These are phyloP conservation scores for Plenodomus tracheiphilus DNA, from an alignment of 2,329 filamentous ascomycete species.

Conservation along the genomic window DNA sequence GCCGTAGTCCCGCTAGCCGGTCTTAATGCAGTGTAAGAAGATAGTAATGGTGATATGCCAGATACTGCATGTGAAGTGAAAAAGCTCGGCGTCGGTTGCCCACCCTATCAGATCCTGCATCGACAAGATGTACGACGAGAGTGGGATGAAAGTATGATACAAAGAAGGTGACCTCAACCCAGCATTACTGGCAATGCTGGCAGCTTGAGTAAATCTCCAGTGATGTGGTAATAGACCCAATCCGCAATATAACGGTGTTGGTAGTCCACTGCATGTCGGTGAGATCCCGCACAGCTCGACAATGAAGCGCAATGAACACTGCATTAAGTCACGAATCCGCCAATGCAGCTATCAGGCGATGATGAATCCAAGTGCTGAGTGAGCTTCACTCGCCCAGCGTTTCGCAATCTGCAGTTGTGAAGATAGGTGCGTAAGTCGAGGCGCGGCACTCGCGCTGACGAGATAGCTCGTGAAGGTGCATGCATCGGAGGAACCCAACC, in stretches of 20 bases:
- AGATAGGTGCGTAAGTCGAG: not conserved
- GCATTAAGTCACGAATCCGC: not conserved
- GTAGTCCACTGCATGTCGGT: too few species aligned
- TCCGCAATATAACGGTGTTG: not conserved
- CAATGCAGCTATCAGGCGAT: not conserved
- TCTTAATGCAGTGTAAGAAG: conserved; percentile 9
- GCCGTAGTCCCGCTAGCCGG: not conserved
- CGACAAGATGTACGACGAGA: not conserved
- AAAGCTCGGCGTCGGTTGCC: not conserved
- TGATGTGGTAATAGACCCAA: not conserved
- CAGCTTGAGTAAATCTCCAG: not conserved
- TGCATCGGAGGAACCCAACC: conserved; percentile 17
- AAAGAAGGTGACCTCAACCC: not conserved
- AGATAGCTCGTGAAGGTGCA: conserved; percentile 1
- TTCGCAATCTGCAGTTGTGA: conserved; percentile 1
- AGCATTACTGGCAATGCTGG: not conserved
- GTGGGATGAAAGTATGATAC: not conserved
- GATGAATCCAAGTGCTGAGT: not conserved
- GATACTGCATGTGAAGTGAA: conserved; percentile 4
- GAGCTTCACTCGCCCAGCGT: not conserved
- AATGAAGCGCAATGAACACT: not conserved
- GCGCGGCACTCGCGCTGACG: conserved; percentile 6
- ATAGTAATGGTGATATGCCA: conserved; percentile 11
- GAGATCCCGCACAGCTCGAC: not conserved
- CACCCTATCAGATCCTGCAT: not conserved